Conservation (phyloP, 805 yeast genomes). For the Alloascoidea africana region DNA sequence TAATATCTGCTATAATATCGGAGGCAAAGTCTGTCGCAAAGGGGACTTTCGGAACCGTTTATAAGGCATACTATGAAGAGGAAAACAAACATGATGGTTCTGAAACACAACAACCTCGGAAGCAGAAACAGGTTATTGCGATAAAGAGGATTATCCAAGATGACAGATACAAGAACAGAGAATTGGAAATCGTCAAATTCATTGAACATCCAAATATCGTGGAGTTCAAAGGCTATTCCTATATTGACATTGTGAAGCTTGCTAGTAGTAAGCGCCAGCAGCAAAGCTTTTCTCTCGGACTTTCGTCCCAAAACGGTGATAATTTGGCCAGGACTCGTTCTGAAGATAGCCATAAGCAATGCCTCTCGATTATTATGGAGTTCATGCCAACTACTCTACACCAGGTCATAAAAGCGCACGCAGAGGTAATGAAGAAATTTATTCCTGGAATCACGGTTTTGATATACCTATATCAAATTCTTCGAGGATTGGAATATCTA, state of each 20-base stretch:
- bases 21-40: not conserved
- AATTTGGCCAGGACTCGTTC: not conserved
- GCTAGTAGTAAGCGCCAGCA: not conserved
- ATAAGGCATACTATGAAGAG: not conserved
- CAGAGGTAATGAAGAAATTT: constrained; percentile 23
- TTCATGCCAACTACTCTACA: not conserved
- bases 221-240: constrained; percentile 18
- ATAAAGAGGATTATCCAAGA: not conserved
- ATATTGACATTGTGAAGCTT: not conserved
- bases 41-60: not conserved
- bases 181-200: constrained; percentile 57
- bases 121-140: not conserved
- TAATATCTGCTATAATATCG: not conserved
- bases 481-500: constrained; percentile 41
- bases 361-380: not conserved
- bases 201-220: constrained; percentile 76
- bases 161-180: constrained; percentile 50
- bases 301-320: too few species aligned
- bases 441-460: constrained; percentile 71
- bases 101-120: not conserved
- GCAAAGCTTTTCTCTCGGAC: too few species aligned
- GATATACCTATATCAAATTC: constrained; percentile 56
- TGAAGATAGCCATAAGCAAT: not conserved
- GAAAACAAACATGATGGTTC: too few species aligned
- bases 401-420: not conserved